Percentiles rank a stretch among this genome's conserved stretches.
phyloP scores from a whole-genome alignment of 768 basidiomycete genomes.

The Mycena polygramma region DNA sequence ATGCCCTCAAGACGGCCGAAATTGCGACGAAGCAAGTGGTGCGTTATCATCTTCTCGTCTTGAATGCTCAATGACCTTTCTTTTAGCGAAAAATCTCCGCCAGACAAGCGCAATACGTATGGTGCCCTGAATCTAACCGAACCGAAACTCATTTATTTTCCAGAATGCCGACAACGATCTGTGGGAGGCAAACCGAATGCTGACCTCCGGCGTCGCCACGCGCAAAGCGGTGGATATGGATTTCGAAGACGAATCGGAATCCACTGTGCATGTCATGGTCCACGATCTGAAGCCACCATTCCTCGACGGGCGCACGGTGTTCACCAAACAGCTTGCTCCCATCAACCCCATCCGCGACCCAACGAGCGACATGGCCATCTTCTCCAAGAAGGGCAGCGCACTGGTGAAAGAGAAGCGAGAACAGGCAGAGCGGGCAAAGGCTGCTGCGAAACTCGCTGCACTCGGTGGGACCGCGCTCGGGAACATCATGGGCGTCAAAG shows the following conservation, averaged over 20 bases:
- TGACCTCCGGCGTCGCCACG: conserved; percentile 94
- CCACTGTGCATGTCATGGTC: conserved; percentile 96
- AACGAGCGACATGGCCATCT: conserved; percentile 95
- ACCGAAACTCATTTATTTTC: conserved; percentile 28
- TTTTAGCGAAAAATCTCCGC: conserved; percentile 89
- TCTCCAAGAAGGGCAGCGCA: conserved; percentile 96
- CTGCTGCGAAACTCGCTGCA: conserved; percentile 94
- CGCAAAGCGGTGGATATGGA: conserved; percentile 91
- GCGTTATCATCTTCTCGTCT: conserved; percentile 42
- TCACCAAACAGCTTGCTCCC: conserved; percentile 96
- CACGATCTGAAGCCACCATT: conserved; percentile 98
- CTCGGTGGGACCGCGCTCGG: conserved; percentile 95
- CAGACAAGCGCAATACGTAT: conserved; percentile 94
- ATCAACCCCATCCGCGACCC: conserved; percentile 96
- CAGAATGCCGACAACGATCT: conserved; percentile 98
- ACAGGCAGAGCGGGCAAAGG: conserved; percentile 95
- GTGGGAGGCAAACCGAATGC: conserved; percentile 99
- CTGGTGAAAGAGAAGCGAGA: conserved; percentile 97
- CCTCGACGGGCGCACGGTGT: conserved; percentile 95
- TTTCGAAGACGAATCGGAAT: conserved; percentile 96
- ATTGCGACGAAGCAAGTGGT: conserved; percentile 83
- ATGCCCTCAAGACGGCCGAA: conserved; percentile 75
- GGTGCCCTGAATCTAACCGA: conserved; percentile 44
- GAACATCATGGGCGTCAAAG: conserved; percentile 97
- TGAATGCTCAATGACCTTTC: conserved; percentile 36